Percentiles rank a stretch among this genome's conserved stretches.
Conservation (phyloP, 257 asterid species). For the Cordia subcordata region DNA sequence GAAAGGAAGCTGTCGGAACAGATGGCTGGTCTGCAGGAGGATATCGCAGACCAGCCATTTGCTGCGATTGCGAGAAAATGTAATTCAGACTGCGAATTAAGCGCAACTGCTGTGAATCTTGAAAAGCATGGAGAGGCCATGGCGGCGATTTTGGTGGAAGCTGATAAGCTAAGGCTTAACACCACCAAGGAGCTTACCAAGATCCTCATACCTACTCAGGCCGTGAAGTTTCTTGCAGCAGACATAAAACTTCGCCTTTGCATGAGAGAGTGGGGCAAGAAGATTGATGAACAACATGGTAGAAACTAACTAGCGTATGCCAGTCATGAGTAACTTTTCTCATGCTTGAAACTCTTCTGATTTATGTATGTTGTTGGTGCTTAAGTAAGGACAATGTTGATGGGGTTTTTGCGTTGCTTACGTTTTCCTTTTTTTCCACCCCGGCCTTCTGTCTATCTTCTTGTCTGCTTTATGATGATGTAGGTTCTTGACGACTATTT, state of each 20-base stretch:
- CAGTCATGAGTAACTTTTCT: too few relatives aligned
- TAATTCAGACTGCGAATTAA: background rate
- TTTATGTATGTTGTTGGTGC: too few relatives aligned
- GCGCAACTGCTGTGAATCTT: conserved; percentile 8
- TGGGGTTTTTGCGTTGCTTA: too few relatives aligned
- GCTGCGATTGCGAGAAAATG: conserved; percentile 11
- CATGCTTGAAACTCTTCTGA: too few relatives aligned
- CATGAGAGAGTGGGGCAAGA: conserved; percentile 30
- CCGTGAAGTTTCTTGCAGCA: conserved; percentile 25
- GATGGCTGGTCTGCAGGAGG: conserved; percentile 30
- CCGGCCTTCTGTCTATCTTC: too few relatives aligned
- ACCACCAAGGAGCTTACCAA: conserved; percentile 21
- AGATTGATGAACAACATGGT: conserved; percentile 23
- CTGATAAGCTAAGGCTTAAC: conserved; percentile 29
- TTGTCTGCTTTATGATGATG: too few relatives aligned
- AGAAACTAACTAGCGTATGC: background rate
- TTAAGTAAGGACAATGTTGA: too few relatives aligned
- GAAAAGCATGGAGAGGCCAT: conserved; percentile 9
- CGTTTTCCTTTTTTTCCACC: too few relatives aligned
- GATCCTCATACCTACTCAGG: conserved; percentile 27
- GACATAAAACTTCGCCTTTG: conserved; percentile 28
- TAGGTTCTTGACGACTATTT: too few relatives aligned
- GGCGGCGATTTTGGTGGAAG: conserved; percentile 23
- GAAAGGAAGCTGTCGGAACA: conserved; percentile 11
- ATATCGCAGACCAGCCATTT: conserved; percentile 28